Evolutionary conservation across 441 rosid species (phyloP), one percentile per base, ranked within the genome.

Genomic region (Viola pubescens): DNA sequence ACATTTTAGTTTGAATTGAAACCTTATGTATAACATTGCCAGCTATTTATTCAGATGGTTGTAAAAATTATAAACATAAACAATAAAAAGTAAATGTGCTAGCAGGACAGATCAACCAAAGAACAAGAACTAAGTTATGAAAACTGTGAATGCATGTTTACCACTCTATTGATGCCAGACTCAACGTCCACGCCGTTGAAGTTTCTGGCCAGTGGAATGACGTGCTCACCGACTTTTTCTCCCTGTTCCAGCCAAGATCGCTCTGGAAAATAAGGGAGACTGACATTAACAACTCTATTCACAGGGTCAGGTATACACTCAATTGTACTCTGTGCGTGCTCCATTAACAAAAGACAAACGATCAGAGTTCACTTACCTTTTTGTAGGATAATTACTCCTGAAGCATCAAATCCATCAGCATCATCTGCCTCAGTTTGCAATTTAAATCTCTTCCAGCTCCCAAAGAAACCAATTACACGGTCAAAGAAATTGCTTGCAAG

Each of bases 401-500:
- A 94, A 49, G 97, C 95, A 75, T 94, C 94, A 65, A 91, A 91
- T 16, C 99, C 97, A 61, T 87, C 97, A 68, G 81, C 69, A 70
- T 87, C 95, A 58, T 90, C 95, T 2, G 78, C 82, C 70, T 90
- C 97, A 6, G 89, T 83, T 78, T 82, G 95, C 72, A 88, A 82
- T 66, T 79, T 76, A 69, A 86, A 82, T 75, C 85, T 73, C 83
- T 87, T 91, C 97, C 97, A 94, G 81, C 82, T 86, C 69, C 97
- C 99, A 49, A 94, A 87, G 82, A 88, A 94, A 69, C 70, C 81
- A 62, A 91, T 82, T 60, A 94, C 79, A 51, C 89, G 92, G 66
- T 85, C 86, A 66, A 88, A 90, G 77, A 94, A 94, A 73, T 88
- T 94, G 86, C 97, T 82, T 47, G 94, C 97, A 61, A 94, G 90